Conservation (phyloP, 768 basidiomycete species). For the Agaricus subrufescens region DNA sequence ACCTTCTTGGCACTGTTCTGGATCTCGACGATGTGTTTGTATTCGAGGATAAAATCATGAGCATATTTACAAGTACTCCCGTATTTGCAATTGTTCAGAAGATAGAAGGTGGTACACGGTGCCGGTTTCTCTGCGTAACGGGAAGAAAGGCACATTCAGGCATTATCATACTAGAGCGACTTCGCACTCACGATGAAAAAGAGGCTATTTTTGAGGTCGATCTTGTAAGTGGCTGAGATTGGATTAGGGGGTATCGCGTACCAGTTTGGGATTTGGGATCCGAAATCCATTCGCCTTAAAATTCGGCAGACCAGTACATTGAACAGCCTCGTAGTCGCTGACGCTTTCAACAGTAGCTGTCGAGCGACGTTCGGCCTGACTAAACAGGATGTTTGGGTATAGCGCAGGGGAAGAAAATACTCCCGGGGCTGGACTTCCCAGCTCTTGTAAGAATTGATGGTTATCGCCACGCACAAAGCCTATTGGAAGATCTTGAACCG, state of each 20-base stretch:
- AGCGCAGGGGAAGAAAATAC: not conserved
- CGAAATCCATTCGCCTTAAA: slow-evolving; percentile 20
- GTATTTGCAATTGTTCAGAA: slow-evolving; percentile 51
- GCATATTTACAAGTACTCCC: slow-evolving; percentile 55
- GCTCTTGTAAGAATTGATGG: not conserved
- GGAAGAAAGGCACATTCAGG: slow-evolving; percentile 11
- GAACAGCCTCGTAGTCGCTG: not conserved
- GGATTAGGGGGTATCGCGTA: slow-evolving; percentile 16
- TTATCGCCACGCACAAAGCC: not conserved
- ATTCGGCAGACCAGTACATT: slow-evolving; percentile 14
- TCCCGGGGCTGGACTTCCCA: not conserved
- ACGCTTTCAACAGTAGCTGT: not conserved
- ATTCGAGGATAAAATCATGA: slow-evolving; percentile 55
- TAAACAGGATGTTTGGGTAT: not conserved
- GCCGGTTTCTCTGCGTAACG: slow-evolving; percentile 49
- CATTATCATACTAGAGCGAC: not conserved
- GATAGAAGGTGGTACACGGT: slow-evolving; percentile 64
- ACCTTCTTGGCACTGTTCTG: slow-evolving; percentile 54
- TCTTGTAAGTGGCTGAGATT: too few species aligned
- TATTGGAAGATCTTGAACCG: slow-evolving; percentile 9
- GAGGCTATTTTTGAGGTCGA: slow-evolving; percentile 30
- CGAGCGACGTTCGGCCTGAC: not conserved
- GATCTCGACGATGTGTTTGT: slow-evolving; percentile 50
- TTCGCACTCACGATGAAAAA: slow-evolving; percentile 54
- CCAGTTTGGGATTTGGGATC: slow-evolving; percentile 49